A percentile compares a stretch with the other conserved stretches of the same genome.
Conservation (phyloP, 306 rosid genomes). For the Dicorynia guianensis region DNA sequence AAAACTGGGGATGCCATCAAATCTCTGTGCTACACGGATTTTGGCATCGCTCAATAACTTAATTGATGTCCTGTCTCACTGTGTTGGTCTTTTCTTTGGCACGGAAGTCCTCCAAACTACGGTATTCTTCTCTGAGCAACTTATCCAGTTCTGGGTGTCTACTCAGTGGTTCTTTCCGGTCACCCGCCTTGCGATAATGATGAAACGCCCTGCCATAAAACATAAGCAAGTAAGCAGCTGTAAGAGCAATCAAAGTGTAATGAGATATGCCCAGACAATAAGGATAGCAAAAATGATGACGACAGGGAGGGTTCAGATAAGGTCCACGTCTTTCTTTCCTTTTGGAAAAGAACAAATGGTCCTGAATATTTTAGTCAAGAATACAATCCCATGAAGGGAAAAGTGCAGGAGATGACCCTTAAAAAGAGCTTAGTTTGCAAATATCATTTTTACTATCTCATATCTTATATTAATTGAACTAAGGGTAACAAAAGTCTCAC, state of each 20-base stretch:
- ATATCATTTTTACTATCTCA: not conserved
- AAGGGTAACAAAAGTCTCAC: no score
- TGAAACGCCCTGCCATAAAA: constrained; percentile 92
- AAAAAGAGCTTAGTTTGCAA: not conserved
- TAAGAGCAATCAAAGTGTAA: constrained; percentile 16
- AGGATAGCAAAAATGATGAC: no score
- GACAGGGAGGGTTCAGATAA: not conserved
- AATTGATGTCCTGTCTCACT: constrained; percentile 49
- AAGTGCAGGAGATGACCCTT: not conserved
- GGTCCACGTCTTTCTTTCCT: not conserved
- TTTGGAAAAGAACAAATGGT: not conserved
- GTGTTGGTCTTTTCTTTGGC: constrained; percentile 66
- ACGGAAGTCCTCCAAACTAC: constrained; percentile 82
- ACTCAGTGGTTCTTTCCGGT: constrained; percentile 61
- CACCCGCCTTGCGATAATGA: constrained; percentile 65
- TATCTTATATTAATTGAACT: not conserved
- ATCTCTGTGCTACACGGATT: constrained; percentile 40
- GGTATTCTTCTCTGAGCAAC: constrained; percentile 81
- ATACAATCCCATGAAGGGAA: not conserved
- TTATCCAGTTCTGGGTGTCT: constrained; percentile 79
- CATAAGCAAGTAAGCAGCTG: constrained; percentile 15
- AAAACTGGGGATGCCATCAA: constrained; percentile 63
- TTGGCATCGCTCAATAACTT: constrained; percentile 38
- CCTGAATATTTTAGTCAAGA: not conserved
- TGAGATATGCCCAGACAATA: constrained; percentile 2